Base-by-base conservation (phyloP, 1,284 basidiomycete genomes). In the Mixia osmundae region DNA sequence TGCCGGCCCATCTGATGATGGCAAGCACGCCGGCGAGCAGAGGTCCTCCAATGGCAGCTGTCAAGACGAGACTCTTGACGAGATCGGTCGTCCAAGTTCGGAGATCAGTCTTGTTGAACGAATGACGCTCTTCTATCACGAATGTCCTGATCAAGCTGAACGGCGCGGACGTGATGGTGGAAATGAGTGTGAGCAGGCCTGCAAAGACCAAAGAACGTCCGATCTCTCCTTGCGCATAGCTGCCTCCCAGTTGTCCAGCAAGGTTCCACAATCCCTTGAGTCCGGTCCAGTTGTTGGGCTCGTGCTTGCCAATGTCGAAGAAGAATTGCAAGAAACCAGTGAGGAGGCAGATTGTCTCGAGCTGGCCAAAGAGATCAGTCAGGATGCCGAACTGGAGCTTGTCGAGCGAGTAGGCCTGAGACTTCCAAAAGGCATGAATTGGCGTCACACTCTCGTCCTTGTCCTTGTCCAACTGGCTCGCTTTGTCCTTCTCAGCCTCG, bases 31-130 rank as follows among this genome's bases (percentile, higher is more conserved):
- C 71, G 25, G 78, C 72, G 35, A 94, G 65, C 60, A 95, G 74
- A 0, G 89, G 89, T 1, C 73, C 64, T 15, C 85, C 82, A n/a
- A 97, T 63, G 25, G 61, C 66, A 33, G 75, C 66, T 6, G 69
- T 69, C 30, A 97, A 57, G 3, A 61, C 55, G 68, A 73, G 8
- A 5, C 35, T 19, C 30, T 38, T 38, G 31, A 44, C 12, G 12
- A 26, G 23, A 35, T 44, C 40, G 23, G 27, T 6, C 9, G 10
- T 22, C 30, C 30, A 91, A 3, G 85, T 63, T 5, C 48, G 47
- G 1, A 68, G 66, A 0, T 82, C 82, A 12, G 72, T 82, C 61
- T 94, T 94, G 67, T 95, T 95, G 66, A 95, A 95, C 1, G 85
- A 87, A 50, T 94, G 82, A 46, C 73, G 74, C 55, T 91, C 76